phyloP scores from a whole-genome alignment of 805 yeast species.

The Schwanniomyces yamadae region DNA sequence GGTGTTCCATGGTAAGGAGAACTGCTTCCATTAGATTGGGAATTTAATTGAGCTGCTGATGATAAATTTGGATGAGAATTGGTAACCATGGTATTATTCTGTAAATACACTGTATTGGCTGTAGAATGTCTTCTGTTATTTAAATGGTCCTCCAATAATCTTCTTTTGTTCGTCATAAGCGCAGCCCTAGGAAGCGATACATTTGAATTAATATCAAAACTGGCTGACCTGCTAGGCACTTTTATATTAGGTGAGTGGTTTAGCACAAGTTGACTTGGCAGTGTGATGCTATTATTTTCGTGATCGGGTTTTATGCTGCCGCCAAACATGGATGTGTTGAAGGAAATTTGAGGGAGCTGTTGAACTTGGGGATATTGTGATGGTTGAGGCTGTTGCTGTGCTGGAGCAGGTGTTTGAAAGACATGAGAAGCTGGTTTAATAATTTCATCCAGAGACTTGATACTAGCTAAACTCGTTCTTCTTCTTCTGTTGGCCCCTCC shows the following conservation, averaged over 20 bases:
- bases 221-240: constrained; percentile 20
- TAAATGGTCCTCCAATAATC: constrained; percentile 26
- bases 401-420: background rate
- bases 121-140: constrained; percentile 25
- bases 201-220: constrained; percentile 19
- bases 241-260: constrained; percentile 8
- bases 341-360: constrained; percentile 33
- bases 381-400: constrained; percentile 3
- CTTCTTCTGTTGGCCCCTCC: constrained; percentile 87
- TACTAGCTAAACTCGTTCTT: constrained; percentile 32
- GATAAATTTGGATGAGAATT: constrained; percentile 22
- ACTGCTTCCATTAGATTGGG: constrained; percentile 13
- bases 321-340: constrained; percentile 43
- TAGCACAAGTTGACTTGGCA: background rate
- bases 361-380: constrained; percentile 11
- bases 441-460: constrained; percentile 2
- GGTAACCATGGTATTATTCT: constrained; percentile 6
- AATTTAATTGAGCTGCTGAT: constrained; percentile 9
- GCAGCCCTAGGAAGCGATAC: constrained; percentile 19
- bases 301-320: constrained; percentile 6
- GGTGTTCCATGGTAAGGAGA: constrained; percentile 36
- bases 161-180: constrained; percentile 20
- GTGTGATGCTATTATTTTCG: background rate
- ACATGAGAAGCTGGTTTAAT: constrained; percentile 1
- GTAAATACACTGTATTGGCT: constrained; percentile 18